Evolutionary conservation across 2,329 filamentous ascomycete species (phyloP).

Genomic region (Zymoseptoria tritici): DNA sequence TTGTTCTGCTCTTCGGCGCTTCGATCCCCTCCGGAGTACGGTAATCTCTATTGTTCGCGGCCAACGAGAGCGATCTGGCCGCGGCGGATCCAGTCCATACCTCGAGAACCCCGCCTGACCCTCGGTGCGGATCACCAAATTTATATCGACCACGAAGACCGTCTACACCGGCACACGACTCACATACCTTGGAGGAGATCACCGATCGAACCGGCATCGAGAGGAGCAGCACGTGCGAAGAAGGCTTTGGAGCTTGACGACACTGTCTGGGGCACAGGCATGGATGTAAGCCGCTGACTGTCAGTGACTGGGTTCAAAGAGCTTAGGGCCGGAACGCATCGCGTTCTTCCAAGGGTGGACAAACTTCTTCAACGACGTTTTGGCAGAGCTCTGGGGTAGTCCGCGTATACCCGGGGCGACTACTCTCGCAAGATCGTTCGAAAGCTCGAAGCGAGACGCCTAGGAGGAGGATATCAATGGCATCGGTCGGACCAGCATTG

Average conservation of each 20-base stretch:
- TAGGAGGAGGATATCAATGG: constrained; percentile 28
- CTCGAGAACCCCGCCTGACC: background rate
- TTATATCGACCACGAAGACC: background rate
- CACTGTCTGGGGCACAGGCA: background rate
- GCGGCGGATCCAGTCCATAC: background rate
- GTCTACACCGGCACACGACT: background rate
- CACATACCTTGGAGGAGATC: background rate
- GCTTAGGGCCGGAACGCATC: background rate
- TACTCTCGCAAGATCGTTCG: background rate
- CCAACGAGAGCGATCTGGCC: background rate
- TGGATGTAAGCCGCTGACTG: background rate
- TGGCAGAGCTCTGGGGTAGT: background rate
- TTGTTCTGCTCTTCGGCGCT: background rate
- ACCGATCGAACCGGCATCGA: background rate
- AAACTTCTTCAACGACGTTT: background rate
- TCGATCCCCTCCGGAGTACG: background rate
- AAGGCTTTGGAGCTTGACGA: background rate
- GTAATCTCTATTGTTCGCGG: background rate
- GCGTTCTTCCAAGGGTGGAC: background rate
- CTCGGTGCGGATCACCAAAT: background rate
- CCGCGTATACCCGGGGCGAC: background rate
- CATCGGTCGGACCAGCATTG: constrained; percentile 37
- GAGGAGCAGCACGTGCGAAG: background rate
- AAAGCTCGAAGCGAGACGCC: background rate
- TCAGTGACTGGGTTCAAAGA: background rate